Conservation (phyloP, 208 protist species). For the Trypanosoma grayi region DNA sequence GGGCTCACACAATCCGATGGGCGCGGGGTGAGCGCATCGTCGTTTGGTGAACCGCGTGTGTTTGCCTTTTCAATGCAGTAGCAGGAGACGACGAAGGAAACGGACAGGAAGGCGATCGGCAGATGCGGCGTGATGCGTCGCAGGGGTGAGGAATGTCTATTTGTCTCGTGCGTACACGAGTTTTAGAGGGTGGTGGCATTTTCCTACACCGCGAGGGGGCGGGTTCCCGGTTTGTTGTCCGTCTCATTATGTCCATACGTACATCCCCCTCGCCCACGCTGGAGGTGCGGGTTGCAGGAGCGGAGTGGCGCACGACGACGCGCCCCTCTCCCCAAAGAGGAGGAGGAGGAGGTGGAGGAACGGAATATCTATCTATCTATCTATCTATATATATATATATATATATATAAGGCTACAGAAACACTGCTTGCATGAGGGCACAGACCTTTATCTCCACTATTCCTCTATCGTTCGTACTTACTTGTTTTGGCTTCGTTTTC, state of each 20-base stretch:
- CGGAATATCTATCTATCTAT: not conserved
- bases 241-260: too few species aligned
- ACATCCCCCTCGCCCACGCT: too few species aligned
- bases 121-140: not conserved
- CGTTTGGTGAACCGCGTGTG: not conserved
- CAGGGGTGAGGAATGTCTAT: not conserved
- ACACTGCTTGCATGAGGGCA: not conserved
- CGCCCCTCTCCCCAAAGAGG: not conserved
- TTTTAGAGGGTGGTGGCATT: too few species aligned
- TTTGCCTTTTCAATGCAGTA: slow-evolving; percentile 20
- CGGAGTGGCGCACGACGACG: too few species aligned
- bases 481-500: too few species aligned
- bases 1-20: not conserved
- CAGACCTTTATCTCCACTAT: not conserved
- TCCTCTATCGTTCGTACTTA: not conserved
- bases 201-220: too few species aligned
- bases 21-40: not conserved
- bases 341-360: too few species aligned
- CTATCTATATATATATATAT: not conserved
- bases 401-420: not conserved
- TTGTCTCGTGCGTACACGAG: too few species aligned
- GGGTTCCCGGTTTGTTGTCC: too few species aligned
- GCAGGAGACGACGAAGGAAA: not conserved
- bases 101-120: not conserved
- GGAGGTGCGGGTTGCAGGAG: too few species aligned